Evolutionary conservation across 2,329 filamentous ascomycete species (phyloP).

Genomic region (Fusarium pseudonygamai): DNA sequence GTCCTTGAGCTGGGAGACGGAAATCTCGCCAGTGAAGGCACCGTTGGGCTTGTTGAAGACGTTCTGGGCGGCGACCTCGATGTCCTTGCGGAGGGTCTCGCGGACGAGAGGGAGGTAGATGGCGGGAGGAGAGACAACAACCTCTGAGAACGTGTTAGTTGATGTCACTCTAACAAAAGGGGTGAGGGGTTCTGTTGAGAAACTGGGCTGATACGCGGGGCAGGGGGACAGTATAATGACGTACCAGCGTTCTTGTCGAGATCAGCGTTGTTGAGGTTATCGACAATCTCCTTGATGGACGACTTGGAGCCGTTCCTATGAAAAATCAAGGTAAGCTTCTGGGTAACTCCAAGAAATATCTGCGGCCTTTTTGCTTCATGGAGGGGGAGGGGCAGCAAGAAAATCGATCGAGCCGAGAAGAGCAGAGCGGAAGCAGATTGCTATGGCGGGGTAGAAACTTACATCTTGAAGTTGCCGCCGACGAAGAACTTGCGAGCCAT

Average conservation of each 20-base stretch:
- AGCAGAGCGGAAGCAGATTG: constrained; percentile 6
- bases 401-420: constrained; percentile 3
- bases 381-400: constrained; percentile 25
- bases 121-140: constrained; percentile 90
- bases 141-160: constrained; percentile 67
- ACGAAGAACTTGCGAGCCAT: constrained; percentile 98
- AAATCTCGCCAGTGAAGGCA: constrained; percentile 97
- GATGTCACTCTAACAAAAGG: background rate
- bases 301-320: constrained; percentile 90
- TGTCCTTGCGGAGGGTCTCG: constrained; percentile 76
- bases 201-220: constrained; percentile 11
- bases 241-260: constrained; percentile 79
- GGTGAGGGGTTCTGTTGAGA: constrained; percentile 22
- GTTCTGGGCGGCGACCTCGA: constrained; percentile 95
- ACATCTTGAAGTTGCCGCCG: constrained; percentile 99
- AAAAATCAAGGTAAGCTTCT: constrained; percentile 19
- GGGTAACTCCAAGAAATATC: constrained; percentile 7
- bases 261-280: constrained; percentile 85
- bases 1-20: constrained; percentile 89
- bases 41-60: constrained; percentile 97
- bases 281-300: constrained; percentile 90
- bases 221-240: constrained; percentile 45
- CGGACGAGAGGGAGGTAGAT: constrained; percentile 91
- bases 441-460: constrained; percentile 51
- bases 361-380: constrained; percentile 45